Evolutionary conservation across 257 asterid genomes (phyloP).

Genomic region (Rauvolfia tetraphylla): DNA sequence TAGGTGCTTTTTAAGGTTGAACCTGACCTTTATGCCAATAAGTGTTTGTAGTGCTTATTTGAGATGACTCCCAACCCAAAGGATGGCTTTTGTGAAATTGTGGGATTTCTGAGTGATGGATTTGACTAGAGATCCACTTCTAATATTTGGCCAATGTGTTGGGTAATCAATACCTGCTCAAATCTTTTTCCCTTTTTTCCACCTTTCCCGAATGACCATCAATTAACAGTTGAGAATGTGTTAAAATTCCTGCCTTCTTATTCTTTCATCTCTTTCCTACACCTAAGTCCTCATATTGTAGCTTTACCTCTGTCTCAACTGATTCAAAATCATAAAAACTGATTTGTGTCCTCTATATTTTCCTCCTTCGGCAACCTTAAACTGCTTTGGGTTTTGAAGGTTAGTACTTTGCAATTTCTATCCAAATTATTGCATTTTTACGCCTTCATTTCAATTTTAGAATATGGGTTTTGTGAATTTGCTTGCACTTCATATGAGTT

Average conservation of each 20-base stretch:
- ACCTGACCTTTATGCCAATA: too few relatives aligned
- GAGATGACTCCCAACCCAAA: too few relatives aligned
- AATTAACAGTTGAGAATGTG: background rate
- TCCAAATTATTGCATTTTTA: background rate
- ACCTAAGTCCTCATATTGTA: background rate
- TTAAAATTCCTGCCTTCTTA: background rate
- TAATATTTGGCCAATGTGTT: too few relatives aligned
- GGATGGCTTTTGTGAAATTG: too few relatives aligned
- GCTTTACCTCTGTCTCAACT: background rate
- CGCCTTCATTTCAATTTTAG: background rate
- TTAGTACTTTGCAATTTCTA: background rate
- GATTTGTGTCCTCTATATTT: slow-evolving; percentile 4
- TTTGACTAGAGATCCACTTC: too few relatives aligned
- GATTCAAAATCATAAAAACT: too few relatives aligned
- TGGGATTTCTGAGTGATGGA: too few relatives aligned
- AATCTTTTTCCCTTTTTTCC: background rate
- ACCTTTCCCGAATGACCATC: background rate
- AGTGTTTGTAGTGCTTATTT: too few relatives aligned
- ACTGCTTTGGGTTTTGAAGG: background rate
- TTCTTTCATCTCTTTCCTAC: background rate
- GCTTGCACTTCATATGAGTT: background rate
- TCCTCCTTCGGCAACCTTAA: background rate
- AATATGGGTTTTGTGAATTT: background rate
- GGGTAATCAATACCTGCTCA: too few relatives aligned
- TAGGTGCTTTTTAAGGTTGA: too few relatives aligned